A percentile compares a stretch with the other conserved stretches of the same genome.
phyloP scores from a whole-genome alignment of 345 rosid species.

The Isatis tinctoria region DNA sequence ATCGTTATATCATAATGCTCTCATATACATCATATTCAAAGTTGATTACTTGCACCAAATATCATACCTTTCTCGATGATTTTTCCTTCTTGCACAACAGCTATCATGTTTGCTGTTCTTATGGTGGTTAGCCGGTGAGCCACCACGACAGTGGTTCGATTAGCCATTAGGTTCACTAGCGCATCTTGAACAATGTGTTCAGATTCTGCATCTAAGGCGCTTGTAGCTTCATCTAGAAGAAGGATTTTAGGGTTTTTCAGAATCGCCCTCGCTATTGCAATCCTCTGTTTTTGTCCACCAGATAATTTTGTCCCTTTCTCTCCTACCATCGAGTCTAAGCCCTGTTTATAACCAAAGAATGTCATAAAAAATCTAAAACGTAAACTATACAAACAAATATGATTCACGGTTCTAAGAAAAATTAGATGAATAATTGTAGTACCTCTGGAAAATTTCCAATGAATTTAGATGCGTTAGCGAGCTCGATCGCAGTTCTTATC shows the following conservation, averaged over 20 bases:
- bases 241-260: background rate
- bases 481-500: conserved; percentile 11
- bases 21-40: background rate
- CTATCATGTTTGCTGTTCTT: conserved; percentile 48
- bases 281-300: conserved; percentile 31
- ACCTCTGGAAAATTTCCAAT: background rate
- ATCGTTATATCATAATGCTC: background rate
- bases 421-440: background rate
- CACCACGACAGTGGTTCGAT: conserved; percentile 49
- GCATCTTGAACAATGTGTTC: no score
- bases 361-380: background rate
- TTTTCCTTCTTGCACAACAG: conserved; percentile 49
- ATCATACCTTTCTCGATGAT: conserved; percentile 37
- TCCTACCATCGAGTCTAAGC: conserved; percentile 45
- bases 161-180: conserved; percentile 12
- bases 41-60: background rate
- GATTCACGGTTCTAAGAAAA: background rate
- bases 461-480: background rate
- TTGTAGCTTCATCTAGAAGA: no score
- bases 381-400: background rate
- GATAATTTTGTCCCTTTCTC: conserved; percentile 53
- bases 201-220: no score
- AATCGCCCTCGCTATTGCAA: background rate
- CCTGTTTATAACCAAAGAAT: background rate
- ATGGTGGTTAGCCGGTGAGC: conserved; percentile 53